A percentile compares a stretch with the other conserved stretches of the same genome.
Evolutionary conservation across 2,329 filamentous ascomycete genomes (phyloP).

Genomic region (Colletotrichum chrysophilum): DNA sequence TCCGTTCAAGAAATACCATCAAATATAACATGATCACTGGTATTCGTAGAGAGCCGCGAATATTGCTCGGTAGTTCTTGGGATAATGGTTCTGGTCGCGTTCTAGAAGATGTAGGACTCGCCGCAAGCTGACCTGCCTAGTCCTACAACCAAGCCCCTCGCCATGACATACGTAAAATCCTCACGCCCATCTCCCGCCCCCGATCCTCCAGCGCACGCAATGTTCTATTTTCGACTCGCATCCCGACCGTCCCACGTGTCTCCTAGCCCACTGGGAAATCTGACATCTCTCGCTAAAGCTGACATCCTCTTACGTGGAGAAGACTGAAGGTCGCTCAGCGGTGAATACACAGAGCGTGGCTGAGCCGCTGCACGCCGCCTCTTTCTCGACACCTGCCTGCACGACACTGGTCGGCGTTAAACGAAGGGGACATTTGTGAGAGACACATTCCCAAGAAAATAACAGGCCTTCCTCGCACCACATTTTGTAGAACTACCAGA

Average conservation of each 20-base stretch:
- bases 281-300: not conserved
- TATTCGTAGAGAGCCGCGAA: not conserved
- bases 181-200: not conserved
- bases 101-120: not conserved
- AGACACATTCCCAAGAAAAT: not conserved
- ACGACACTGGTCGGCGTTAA: not conserved
- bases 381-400: not conserved
- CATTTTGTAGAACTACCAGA: not conserved
- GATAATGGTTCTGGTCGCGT: too few species aligned
- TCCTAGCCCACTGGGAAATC: not conserved
- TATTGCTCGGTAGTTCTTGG: accelerated
- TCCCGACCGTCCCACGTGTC: not conserved
- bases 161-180: not conserved
- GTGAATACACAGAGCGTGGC: not conserved
- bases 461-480: not conserved
- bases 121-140: not conserved
- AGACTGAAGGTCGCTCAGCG: not conserved
- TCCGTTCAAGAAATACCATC: too few species aligned
- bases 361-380: not conserved
- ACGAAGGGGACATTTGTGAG: not conserved
- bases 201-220: not conserved
- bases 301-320: not conserved
- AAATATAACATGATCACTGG: not conserved
- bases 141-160: not conserved
- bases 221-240: not conserved